Base-by-base conservation (phyloP, 139 green algal species). In the Haematococcus lacustris region DNA sequence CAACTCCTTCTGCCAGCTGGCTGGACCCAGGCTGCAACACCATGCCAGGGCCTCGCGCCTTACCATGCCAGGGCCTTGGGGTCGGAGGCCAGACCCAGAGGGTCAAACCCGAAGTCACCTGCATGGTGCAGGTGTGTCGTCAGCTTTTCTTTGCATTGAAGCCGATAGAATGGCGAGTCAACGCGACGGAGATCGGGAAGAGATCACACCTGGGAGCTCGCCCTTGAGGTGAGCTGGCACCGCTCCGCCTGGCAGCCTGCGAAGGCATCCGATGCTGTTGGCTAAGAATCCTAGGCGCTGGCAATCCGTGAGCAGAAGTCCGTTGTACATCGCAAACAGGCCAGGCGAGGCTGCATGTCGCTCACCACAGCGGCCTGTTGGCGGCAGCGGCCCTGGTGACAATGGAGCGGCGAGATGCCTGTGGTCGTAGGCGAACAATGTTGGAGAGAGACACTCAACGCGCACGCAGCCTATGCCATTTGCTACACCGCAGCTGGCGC, bases 1-100 rank as follows among this genome's bases (percentile, higher is more conserved):
- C 43, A 17, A 9, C 43, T 28, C 43, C 43, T 53, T 9, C 17
- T 53, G 9, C 43, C 43, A 9, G 43, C 43, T 9, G 9, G 43
- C 43, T n/a, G n/a, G n/a, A n/a, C n/a, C n/a, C n/a, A n/a, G n/a
- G n/a, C n/a, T n/a, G n/a, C n/a, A n/a, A n/a, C n/a, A n/a, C n/a
- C n/a, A n/a, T n/a, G n/a, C n/a, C n/a, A 53, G 17, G 43, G 43
- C 9, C 9, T 17, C 17, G 9, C 43, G 9, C 9, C 76, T 40
- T 63, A 94, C 89, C 90, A 96, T 43, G 76, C 71, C 35, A 97
- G 89, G 5, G 90, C 84, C 59, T 83, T 67, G 25, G 87, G 80
- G 80, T 96, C 85, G 61, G 83, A 80, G 62, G 89, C 93, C 61
- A 98, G 89, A 65, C 80, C 85, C 62, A 96, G 75, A 40, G 94